Conservation (phyloP, 163 green algal genomes). For the Trebouxiophyceae sp. region DNA sequence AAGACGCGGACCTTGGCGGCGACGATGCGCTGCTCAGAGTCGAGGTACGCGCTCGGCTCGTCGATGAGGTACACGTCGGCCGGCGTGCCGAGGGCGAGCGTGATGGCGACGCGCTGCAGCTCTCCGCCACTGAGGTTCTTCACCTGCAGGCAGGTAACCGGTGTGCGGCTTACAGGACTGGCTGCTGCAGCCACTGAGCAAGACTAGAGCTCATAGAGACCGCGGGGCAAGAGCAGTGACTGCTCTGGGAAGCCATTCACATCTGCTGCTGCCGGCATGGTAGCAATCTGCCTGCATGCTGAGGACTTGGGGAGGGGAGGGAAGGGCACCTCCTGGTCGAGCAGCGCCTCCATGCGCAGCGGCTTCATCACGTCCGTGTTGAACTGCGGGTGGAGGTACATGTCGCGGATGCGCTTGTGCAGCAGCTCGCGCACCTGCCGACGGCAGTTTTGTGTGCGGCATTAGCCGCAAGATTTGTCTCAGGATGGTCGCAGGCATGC, state of each 20-base stretch:
- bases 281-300: no score
- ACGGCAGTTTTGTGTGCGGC: no score
- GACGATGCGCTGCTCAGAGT: conserved; percentile 97
- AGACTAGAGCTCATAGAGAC: no score
- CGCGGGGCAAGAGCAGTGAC: no score
- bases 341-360: conserved; percentile 60
- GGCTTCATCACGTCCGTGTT: conserved; percentile 86
- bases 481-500: no score
- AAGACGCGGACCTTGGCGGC: conserved; percentile 76
- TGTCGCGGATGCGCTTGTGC: conserved; percentile 89
- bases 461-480: no score
- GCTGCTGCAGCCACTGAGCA: no score
- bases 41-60: conserved; percentile 94
- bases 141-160: conserved; percentile 24
- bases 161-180: neutral
- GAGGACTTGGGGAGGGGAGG: conserved; percentile 15
- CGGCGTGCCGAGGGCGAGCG: conserved; percentile 86
- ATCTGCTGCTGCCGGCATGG: no score
- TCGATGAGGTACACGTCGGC: conserved; percentile 99
- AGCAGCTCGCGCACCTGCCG: conserved; percentile 78
- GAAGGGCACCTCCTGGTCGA: conserved; percentile 58
- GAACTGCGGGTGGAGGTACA: conserved; percentile 86
- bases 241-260: no score
- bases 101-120: conserved; percentile 92
- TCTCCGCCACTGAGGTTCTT: conserved; percentile 59